phyloP scores from a whole-genome alignment of 352 stramenopile genomes.

The Phytophthora litchii region DNA sequence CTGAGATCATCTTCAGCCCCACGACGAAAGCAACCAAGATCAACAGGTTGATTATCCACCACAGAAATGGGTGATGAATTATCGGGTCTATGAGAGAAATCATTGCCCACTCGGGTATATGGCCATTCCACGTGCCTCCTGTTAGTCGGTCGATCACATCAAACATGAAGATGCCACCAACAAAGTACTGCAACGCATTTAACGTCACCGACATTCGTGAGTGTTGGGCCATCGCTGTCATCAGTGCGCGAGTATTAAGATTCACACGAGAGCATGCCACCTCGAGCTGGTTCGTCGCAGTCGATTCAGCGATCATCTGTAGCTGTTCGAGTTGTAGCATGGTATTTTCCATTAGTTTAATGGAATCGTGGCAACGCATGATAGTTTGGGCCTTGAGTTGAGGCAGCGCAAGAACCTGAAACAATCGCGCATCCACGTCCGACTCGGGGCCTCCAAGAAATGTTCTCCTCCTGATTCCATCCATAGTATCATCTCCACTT shows the following conservation, averaged over 20 bases:
- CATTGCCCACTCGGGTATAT: conserved; percentile 80
- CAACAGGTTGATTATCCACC: conserved; percentile 93
- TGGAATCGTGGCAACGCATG: conserved; percentile 93
- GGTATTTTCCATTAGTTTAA: conserved; percentile 95
- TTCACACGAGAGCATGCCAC: conserved; percentile 88
- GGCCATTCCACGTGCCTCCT: conserved; percentile 91
- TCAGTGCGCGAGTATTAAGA: conserved; percentile 89
- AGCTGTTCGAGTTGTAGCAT: conserved; percentile 94
- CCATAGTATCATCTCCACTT: conserved; percentile 56
- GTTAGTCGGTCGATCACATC: conserved; percentile 95
- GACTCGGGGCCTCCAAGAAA: conserved; percentile 26
- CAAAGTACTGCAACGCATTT: conserved; percentile 92
- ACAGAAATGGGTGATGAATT: conserved; percentile 61
- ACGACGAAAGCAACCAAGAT: conserved; percentile 70
- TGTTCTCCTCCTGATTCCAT: conserved; percentile 15
- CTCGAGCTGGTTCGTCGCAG: conserved; percentile 91
- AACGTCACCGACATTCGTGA: conserved; percentile 73
- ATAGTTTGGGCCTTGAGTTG: conserved; percentile 90
- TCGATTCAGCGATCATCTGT: conserved; percentile 92
- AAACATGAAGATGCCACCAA: conserved; percentile 93
- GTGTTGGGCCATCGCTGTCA: conserved; percentile 77
- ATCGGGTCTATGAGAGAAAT: conserved; percentile 48
- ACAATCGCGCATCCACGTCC: conserved; percentile 72
- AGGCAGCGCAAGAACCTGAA: conserved; percentile 93
- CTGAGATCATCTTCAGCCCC: conserved; percentile 53